A percentile compares a stretch with the other conserved stretches of the same genome.
Evolutionary conservation across 208 protist genomes (phyloP).

Genomic region (Leishmania turanica): DNA sequence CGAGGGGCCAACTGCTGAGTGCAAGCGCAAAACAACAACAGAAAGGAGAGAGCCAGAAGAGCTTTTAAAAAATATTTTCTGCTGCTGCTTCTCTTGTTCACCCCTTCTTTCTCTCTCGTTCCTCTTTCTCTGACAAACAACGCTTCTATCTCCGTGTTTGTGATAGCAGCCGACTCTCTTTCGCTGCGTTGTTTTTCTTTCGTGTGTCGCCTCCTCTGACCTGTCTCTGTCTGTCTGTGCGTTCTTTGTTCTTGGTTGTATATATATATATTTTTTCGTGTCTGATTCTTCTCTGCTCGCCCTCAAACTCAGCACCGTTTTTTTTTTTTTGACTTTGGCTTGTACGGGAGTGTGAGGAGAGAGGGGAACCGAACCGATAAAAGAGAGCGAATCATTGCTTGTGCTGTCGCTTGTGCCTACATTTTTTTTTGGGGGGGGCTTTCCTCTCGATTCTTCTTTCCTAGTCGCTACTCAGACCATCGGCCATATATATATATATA

Average conservation of each 20-base stretch:
- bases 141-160: no score
- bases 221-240: not conserved
- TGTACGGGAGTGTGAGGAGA: not conserved
- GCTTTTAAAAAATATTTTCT: not conserved
- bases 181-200: not conserved
- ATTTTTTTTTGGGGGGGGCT: not conserved
- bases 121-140: not conserved
- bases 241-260: no score
- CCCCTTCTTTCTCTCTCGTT: constrained; percentile 19
- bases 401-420: not conserved
- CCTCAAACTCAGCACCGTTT: not conserved
- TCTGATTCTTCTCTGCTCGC: no score
- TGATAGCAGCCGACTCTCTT: not conserved
- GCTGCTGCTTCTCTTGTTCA: not conserved
- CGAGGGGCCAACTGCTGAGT: no score
- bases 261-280: no score
- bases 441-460: not conserved
- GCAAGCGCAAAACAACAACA: no score
- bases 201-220: not conserved
- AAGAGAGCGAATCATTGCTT: not conserved
- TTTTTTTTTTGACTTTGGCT: not conserved
- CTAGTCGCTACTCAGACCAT: not conserved
- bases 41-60: no score
- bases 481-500: not conserved
- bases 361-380: not conserved